phyloP scores from a whole-genome alignment of 2,329 filamentous ascomycete species.

The Amphichorda felina region DNA sequence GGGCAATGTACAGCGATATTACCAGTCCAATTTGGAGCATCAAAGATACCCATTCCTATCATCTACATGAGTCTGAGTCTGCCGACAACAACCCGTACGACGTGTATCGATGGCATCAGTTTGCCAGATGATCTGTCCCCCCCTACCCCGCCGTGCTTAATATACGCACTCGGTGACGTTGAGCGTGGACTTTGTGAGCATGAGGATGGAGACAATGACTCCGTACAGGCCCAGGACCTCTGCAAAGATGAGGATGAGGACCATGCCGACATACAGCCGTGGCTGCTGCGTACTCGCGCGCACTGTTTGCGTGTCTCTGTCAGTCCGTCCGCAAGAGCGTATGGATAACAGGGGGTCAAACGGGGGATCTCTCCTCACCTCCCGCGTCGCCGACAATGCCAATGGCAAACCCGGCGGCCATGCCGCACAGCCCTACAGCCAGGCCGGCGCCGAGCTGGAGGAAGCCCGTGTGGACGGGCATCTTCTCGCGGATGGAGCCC shows the following conservation, averaged over 20 bases:
- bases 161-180: conserved; percentile 25
- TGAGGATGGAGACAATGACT: conserved; percentile 34
- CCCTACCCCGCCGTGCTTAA: no score
- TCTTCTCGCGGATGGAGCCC: conserved; percentile 24
- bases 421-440: conserved; percentile 28
- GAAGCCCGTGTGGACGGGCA: conserved; percentile 29
- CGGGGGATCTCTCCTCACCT: conserved; percentile 14
- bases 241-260: conserved; percentile 34
- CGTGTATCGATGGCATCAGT: no score
- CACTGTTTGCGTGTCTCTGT: no score
- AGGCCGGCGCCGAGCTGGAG: conserved; percentile 30
- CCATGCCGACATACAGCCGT: conserved; percentile 32
- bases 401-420: conserved; percentile 33
- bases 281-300: conserved; percentile 34
- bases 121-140: no score
- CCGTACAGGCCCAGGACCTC: conserved; percentile 33
- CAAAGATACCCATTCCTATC: neutral
- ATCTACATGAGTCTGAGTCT: no score
- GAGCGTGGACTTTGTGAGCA: conserved; percentile 29
- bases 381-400: conserved; percentile 33
- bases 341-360: conserved; percentile 4
- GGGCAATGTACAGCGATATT: neutral
- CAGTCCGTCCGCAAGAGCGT: no score
- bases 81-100: no score
- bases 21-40: neutral